Evolutionary conservation across 257 asterid species (phyloP).

Genomic region (Solanum acaule): DNA sequence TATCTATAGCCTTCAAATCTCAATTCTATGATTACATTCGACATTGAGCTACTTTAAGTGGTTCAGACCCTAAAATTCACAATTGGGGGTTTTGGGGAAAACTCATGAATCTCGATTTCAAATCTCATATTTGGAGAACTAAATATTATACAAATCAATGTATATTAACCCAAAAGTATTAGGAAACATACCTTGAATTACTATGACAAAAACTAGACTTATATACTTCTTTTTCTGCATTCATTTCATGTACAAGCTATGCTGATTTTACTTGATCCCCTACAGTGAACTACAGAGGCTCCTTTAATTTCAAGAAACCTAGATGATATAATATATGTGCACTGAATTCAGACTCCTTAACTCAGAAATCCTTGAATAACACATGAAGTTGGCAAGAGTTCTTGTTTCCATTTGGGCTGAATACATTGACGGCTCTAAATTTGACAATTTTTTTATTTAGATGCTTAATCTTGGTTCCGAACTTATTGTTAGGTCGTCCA

Average conservation of each 20-base stretch:
- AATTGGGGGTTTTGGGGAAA: background rate
- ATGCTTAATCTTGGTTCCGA: background rate
- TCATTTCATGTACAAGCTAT: background rate
- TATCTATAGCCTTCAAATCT: background rate
- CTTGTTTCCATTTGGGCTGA: background rate
- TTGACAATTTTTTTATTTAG: background rate
- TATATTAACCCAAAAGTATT: background rate
- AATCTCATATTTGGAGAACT: background rate
- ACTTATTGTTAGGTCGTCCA: background rate
- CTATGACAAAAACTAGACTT: background rate
- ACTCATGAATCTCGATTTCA: background rate
- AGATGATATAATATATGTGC: background rate
- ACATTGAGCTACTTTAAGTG: background rate
- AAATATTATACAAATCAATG: background rate
- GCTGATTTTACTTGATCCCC: background rate
- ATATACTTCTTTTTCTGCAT: background rate
- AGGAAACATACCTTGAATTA: background rate
- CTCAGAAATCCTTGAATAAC: background rate
- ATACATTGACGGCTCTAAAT: background rate
- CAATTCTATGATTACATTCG: background rate
- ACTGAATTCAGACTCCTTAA: background rate
- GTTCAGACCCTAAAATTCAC: background rate
- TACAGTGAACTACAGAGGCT: background rate
- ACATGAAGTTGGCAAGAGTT: background rate
- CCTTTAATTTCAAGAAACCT: background rate